A percentile compares a stretch with the other conserved stretches of the same genome.
These are phyloP conservation scores for Metarhizium guizhouense DNA, from an alignment of 2,329 filamentous ascomycete genomes.

Conservation along the genomic window DNA sequence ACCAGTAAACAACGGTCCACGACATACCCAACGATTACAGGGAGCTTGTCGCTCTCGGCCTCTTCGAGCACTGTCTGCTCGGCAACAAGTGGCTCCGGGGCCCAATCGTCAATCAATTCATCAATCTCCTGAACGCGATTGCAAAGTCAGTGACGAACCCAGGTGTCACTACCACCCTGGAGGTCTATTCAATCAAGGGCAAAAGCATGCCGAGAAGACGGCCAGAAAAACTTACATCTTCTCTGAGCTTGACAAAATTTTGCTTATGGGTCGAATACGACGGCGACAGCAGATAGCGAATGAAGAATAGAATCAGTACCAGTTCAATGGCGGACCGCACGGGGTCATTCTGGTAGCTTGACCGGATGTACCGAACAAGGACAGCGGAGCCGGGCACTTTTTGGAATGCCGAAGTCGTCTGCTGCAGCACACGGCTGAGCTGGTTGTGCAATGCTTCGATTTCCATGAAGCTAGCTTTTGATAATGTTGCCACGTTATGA, in stretches of 20 bases:
- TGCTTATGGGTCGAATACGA: conserved; percentile 88
- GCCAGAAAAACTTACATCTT: conserved; percentile 46
- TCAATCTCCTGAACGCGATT: conserved; percentile 63
- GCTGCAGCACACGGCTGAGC: conserved; percentile 41
- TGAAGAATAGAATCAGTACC: conserved; percentile 88
- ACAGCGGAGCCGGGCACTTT: conserved; percentile 91
- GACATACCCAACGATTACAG: conserved; percentile 75
- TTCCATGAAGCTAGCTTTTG: conserved; percentile 39
- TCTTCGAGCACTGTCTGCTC: conserved; percentile 67
- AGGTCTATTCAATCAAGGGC: neutral
- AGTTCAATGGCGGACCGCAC: conserved; percentile 89
- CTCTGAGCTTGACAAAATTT: conserved; percentile 79
- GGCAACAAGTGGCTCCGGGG: conserved; percentile 80
- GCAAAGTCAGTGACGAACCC: conserved; percentile 1
- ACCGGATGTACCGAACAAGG: conserved; percentile 88
- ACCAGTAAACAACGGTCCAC: neutral
- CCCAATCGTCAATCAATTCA: conserved; percentile 93
- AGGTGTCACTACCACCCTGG: neutral
- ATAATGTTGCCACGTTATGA: neutral
- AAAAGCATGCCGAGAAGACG: neutral
- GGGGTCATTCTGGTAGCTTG: conserved; percentile 95
- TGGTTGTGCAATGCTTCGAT: conserved; percentile 48
- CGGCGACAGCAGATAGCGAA: conserved; percentile 84
- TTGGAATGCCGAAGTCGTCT: conserved; percentile 62
- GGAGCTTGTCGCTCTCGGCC: conserved; percentile 72